Evolutionary conservation across 2,329 filamentous ascomycete genomes (phyloP).

Genomic region (Fulvia fulva): DNA sequence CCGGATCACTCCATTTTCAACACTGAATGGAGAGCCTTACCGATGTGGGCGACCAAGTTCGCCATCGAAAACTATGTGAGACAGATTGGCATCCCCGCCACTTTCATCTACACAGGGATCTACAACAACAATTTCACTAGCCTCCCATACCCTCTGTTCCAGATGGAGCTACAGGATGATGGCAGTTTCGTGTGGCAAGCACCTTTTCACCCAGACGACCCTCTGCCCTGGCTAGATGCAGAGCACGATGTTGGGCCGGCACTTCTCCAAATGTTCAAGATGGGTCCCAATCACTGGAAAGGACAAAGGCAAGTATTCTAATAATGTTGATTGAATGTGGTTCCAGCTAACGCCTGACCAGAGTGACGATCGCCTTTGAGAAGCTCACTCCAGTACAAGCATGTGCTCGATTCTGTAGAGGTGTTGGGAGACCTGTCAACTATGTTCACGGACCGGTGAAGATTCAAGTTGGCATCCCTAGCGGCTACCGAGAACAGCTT

Average conservation of each 20-base stretch:
- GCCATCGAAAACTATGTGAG: conserved; percentile 88
- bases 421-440: conserved; percentile 69
- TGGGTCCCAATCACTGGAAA: conserved; percentile 81
- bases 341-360: conserved; percentile 30
- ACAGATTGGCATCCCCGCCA: conserved; percentile 75
- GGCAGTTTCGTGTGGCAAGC: conserved; percentile 90
- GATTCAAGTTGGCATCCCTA: conserved; percentile 78
- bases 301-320: conserved; percentile 57
- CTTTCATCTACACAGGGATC: conserved; percentile 93
- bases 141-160: conserved; percentile 86
- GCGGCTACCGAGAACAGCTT: conserved; percentile 84
- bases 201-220: conserved; percentile 84
- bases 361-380: conserved; percentile 87
- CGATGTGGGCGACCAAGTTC: conserved; percentile 89
- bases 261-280: conserved; percentile 90
- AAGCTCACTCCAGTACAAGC: conserved; percentile 79
- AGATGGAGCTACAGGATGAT: conserved; percentile 82
- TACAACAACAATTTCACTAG: conserved; percentile 99
- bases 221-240: conserved; percentile 90
- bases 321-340: not conserved
- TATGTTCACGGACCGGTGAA: conserved; percentile 79
- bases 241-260: conserved; percentile 95
- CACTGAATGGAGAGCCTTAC: conserved; percentile 72
- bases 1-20: conserved; percentile 84
- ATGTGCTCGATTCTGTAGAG: conserved; percentile 73